Conservation (phyloP, 352 stramenopile genomes). For the Aphanomyces stellatus region DNA sequence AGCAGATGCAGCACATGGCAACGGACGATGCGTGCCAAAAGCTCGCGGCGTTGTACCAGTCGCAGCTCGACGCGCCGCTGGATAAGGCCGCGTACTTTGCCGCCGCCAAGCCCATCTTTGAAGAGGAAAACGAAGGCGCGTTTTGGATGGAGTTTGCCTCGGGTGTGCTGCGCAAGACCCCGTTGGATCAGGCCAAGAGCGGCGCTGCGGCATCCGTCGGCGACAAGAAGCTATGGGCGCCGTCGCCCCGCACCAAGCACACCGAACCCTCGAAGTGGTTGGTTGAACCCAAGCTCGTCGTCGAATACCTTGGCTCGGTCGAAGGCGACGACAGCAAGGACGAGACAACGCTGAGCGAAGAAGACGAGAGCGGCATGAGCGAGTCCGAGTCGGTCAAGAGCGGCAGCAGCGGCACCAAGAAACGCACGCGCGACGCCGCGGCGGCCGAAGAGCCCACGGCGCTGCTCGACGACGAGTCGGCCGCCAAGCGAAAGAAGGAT, state of each 20-base stretch:
- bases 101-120: constrained; percentile 72
- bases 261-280: constrained; percentile 77
- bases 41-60: constrained; percentile 29
- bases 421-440: constrained; percentile 33
- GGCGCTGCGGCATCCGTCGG: constrained; percentile 8
- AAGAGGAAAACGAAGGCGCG: constrained; percentile 54
- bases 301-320: constrained; percentile 75
- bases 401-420: not conserved
- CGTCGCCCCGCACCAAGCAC: constrained; percentile 60
- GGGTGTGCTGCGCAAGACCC: constrained; percentile 66
- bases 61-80: constrained; percentile 7
- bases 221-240: constrained; percentile 63
- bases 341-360: constrained; percentile 8
- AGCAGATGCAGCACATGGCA: constrained; percentile 83
- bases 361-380: constrained; percentile 3
- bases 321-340: constrained; percentile 49
- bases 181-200: constrained; percentile 28
- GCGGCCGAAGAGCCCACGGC: constrained; percentile 63
- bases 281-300: constrained; percentile 60
- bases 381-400: not conserved
- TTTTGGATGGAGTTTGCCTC: constrained; percentile 82
- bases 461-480: constrained; percentile 18
- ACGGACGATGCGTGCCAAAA: constrained; percentile 76
- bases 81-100: constrained; percentile 51
- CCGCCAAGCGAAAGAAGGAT: constrained; percentile 2